Base-by-base conservation (phyloP, 208 protist genomes). In the Spongospora subterranea region DNA sequence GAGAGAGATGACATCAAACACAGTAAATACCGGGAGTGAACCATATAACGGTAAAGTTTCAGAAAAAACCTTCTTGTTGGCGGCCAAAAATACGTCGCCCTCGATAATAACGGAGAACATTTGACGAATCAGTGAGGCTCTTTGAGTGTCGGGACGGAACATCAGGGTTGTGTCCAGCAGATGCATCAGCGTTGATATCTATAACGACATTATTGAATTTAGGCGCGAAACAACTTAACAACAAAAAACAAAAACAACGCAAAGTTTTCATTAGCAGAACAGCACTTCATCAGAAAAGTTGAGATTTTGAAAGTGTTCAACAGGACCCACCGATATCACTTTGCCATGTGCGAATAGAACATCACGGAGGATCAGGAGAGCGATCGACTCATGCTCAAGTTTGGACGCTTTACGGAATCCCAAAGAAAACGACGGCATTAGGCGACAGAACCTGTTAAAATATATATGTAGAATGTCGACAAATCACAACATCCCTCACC, bases 381-480 rank as follows among this genome's bases (percentile, higher is more conserved):
- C 71, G n/a, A 82, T 82, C n/a, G 71, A 82, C n/a, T 82, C 71
- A 82, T 82, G 71, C 71, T 82, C 71, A 35, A 82, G 71, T 20
- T n/a, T 6, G 71, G 71, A 82, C 17, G 40, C 40, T 35, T 82
- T 82, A 20, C 71, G 71, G 71, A 82, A 82, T 39, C 71, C 71
- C 6, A 82, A 35, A 82, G 71, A 82, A n/a, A 82, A 82, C 35
- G 71, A 40, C 6, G 6, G 17, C 71, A 82, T 82, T 35, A 82
- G 71, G 71, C 11, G 17, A n/a, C 71, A 82, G 71, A 82, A 82
- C 17, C 71, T 82, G 35, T 60, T 60, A 60, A 60, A 60, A n/a
- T n/a, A n/a, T n/a, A n/a, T n/a, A 65, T 29, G 54, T 32, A 65
- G 20, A 65, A 29, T 65, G 54, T 32, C 29, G 54, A 29, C 29